Evolutionary conservation across 2,329 filamentous ascomycete genomes (phyloP), one percentile per base, ranked within the genome.

Genomic region (Colletotrichum eleusines): DNA sequence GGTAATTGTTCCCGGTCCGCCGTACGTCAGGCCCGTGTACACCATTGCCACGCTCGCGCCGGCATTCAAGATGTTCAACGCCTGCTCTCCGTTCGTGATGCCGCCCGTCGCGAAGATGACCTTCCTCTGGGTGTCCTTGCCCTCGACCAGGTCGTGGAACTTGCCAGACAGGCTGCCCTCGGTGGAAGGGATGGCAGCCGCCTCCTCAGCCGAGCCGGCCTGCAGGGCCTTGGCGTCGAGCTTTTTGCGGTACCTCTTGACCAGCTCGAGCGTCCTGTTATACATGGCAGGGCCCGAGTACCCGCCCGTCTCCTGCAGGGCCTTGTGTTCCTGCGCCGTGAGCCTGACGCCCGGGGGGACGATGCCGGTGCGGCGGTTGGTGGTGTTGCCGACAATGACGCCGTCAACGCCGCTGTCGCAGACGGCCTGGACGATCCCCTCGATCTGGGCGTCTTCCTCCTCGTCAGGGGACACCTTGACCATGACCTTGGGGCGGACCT

Each of bases 391-490:
- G 5, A 99, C 95, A 73, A 99, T 98, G 44, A 99, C 90, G 35
- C 96, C 96, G 76, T 98, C 95, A 2, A 98, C 95, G 8, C 95
- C 95, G 71, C 93, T 94, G 74, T 86, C 85, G 85, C 90, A 92
- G 16, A 97, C 91, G 0, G 95, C 95, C 75, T 94, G 89, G 72
- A 94, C 95, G 66, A 99, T 97, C 11, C 95, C 96, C 51, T 91
- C 88, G 72, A 99, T 89, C 79, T 99, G 94, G 66, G 90, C 85
- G 63, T 94, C 90, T 26, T 92, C 90, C 79, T 98, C 94, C 82
- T 98, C 96, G 76, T 99, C 96, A 0, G 96, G 96, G 70, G 94
- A 97, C 26, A 99, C 95, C 84, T 99, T 99, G 76, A 99, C 96
- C 94, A 99, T 97, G 69, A 99, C 94, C 68, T 86, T 90, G 0